phyloP scores from a whole-genome alignment of 768 basidiomycete genomes.

The Coprinopsis strossmayeri region DNA sequence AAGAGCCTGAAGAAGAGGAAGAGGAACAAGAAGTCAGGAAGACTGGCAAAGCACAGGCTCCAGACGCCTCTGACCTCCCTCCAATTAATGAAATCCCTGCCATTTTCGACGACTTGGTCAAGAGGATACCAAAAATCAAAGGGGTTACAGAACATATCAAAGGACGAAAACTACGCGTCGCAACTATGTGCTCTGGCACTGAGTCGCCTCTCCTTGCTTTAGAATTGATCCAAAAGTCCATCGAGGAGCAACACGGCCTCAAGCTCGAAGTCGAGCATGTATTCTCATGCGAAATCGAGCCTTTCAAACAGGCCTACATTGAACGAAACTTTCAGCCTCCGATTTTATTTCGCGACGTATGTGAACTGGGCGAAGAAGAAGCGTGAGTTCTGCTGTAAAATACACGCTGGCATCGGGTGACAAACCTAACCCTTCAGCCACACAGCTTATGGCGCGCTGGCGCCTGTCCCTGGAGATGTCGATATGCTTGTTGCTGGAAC shows the following conservation, averaged over 20 bases:
- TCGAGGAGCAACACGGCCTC: slow-evolving; percentile 59
- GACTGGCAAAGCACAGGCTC: slow-evolving; percentile 32
- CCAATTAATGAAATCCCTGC: slow-evolving; percentile 66
- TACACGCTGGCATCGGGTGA: slow-evolving; percentile 1
- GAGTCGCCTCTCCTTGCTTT: slow-evolving; percentile 91
- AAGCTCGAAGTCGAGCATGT: slow-evolving; percentile 80
- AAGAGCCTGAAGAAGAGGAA: slow-evolving; percentile 25
- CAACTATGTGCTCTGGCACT: slow-evolving; percentile 97
- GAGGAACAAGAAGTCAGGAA: slow-evolving; percentile 30
- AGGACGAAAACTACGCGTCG: slow-evolving; percentile 85
- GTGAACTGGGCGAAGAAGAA: slow-evolving; percentile 72
- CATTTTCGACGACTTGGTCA: slow-evolving; percentile 73
- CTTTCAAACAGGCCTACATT: slow-evolving; percentile 96
- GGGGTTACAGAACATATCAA: slow-evolving; percentile 57
- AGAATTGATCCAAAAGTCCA: slow-evolving; percentile 71
- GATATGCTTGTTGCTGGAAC: slow-evolving; percentile 92
- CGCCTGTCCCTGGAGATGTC: slow-evolving; percentile 82
- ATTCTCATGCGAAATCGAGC: slow-evolving; percentile 95
- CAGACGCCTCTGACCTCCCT: slow-evolving; percentile 63
- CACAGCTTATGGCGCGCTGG: slow-evolving; percentile 87
- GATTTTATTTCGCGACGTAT: slow-evolving; percentile 88
- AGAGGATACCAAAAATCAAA: slow-evolving; percentile 58
- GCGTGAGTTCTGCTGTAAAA: slow-evolving; percentile 47
- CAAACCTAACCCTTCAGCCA: slow-evolving; percentile 39
- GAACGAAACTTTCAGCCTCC: slow-evolving; percentile 95